Percentiles rank a stretch among this genome's conserved stretches.
Evolutionary conservation across 2,329 filamentous ascomycete genomes (phyloP).

Genomic region (Pseudocercospora eumusae): DNA sequence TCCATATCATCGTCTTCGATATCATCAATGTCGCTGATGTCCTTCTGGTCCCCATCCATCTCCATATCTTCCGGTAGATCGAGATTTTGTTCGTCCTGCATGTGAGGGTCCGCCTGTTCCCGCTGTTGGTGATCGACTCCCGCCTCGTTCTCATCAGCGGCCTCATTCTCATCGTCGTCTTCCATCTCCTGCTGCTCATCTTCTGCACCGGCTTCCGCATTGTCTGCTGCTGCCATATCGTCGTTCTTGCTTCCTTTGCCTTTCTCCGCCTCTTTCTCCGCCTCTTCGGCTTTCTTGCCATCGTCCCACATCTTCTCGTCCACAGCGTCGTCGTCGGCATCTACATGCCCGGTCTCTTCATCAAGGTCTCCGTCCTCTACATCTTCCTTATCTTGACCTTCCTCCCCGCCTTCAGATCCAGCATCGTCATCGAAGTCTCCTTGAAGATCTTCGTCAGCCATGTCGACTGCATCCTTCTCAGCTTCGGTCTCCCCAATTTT

Average conservation of each 20-base stretch:
- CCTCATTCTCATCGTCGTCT: slow-evolving; percentile 45
- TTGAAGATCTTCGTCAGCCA: slow-evolving; percentile 89
- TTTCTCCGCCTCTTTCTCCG: slow-evolving; percentile 73
- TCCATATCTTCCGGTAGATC: slow-evolving; percentile 88
- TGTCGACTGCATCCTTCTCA: slow-evolving; percentile 83
- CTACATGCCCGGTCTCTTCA: slow-evolving; percentile 69
- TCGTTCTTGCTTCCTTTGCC: slow-evolving; percentile 52
- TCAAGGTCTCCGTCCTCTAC: slow-evolving; percentile 65
- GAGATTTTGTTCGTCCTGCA: slow-evolving; percentile 77
- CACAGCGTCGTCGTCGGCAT: slow-evolving; percentile 86
- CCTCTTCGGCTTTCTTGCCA: slow-evolving; percentile 72
- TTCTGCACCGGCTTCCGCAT: slow-evolving; percentile 40
- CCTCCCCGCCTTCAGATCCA: slow-evolving; percentile 61
- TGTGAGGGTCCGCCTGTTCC: slow-evolving; percentile 70
- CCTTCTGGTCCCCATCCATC: slow-evolving; percentile 66
- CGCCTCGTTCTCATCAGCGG: slow-evolving; percentile 54
- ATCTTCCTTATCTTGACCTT: slow-evolving; percentile 53
- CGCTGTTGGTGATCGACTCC: slow-evolving; percentile 66
- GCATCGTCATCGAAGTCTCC: slow-evolving; percentile 71
- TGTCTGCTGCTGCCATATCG: slow-evolving; percentile 47
- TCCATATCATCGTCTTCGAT: slow-evolving; percentile 39
- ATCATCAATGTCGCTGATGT: slow-evolving; percentile 49
- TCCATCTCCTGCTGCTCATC: slow-evolving; percentile 44
- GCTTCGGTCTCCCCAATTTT: slow-evolving; percentile 66
- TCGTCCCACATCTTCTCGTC: slow-evolving; percentile 99